Conservation (phyloP, 2,329 filamentous ascomycete species). For the Colletotrichum lini region DNA sequence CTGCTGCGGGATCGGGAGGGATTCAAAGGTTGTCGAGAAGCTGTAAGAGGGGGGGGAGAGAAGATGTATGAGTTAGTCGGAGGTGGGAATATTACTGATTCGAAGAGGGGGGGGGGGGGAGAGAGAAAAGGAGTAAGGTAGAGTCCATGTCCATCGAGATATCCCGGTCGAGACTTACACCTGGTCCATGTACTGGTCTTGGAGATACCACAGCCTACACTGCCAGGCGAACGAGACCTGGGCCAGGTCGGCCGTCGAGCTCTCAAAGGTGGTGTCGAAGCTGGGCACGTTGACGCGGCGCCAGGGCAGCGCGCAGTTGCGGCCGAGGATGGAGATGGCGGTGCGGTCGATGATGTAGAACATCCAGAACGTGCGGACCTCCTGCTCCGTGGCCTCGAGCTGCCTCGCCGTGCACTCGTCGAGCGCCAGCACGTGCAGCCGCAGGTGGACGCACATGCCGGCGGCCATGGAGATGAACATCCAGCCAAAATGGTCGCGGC, state of each 20-base stretch:
- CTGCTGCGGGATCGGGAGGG: conserved; percentile 41
- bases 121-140: too few relatives aligned
- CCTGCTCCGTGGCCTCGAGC: conserved; percentile 38
- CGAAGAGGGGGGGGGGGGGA: too few relatives aligned
- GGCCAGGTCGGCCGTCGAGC: conserved; percentile 23
- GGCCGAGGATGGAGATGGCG: conserved; percentile 41
- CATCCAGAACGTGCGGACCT: conserved; percentile 44
- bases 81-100: too few relatives aligned
- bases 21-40: conserved; percentile 40
- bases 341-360: conserved; percentile 44
- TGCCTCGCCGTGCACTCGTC: conserved; percentile 40
- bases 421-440: conserved; percentile 40
- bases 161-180: conserved; percentile 30
- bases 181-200: conserved; percentile 43
- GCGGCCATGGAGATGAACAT: conserved; percentile 44
- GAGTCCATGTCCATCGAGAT: too few relatives aligned
- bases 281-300: conserved; percentile 40
- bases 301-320: conserved; percentile 43
- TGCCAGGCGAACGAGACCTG: conserved; percentile 43
- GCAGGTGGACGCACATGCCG: conserved; percentile 41
- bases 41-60: not conserved
- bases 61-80: not conserved
- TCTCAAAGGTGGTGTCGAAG: conserved; percentile 39
- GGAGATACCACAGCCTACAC: conserved; percentile 43
- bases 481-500: conserved; percentile 42